phyloP scores from a whole-genome alignment of 2,329 filamentous ascomycete genomes.

The Metarhizium brunneum region DNA sequence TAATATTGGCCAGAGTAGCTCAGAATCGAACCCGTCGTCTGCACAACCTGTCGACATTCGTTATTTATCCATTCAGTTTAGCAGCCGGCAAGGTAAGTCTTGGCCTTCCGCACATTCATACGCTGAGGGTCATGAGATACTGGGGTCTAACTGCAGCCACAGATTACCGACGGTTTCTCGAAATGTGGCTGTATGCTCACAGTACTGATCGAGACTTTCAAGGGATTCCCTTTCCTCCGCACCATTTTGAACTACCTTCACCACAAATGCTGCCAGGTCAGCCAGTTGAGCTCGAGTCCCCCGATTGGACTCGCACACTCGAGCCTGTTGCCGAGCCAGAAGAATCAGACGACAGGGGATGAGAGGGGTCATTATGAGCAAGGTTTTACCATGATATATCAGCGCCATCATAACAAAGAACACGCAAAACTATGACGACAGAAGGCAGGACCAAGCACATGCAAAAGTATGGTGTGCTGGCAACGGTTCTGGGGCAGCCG shows the following conservation, averaged over 20 bases:
- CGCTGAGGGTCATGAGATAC: too few relatives aligned
- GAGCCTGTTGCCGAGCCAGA: slow-evolving; percentile 3
- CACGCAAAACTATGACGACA: neutral
- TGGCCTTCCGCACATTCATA: too few relatives aligned
- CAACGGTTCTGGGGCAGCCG: neutral
- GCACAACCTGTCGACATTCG: slow-evolving; percentile 30
- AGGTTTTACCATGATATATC: neutral
- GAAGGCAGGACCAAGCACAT: neutral
- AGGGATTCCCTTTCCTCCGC: slow-evolving; percentile 34
- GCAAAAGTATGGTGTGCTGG: neutral
- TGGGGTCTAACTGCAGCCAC: slow-evolving; percentile 1
- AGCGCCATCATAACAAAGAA: neutral
- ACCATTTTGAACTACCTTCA: slow-evolving; percentile 37
- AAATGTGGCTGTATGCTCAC: slow-evolving; percentile 36
- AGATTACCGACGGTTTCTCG: slow-evolving; percentile 38
- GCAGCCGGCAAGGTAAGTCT: slow-evolving; percentile 33
- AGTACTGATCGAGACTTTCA: slow-evolving; percentile 36
- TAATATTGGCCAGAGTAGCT: slow-evolving; percentile 9
- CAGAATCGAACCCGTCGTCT: slow-evolving; percentile 14
- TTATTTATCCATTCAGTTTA: slow-evolving; percentile 41
- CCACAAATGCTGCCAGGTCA: slow-evolving; percentile 31
- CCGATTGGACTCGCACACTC: slow-evolving; percentile 4
- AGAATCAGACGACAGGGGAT: slow-evolving; percentile 1
- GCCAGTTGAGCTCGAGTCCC: slow-evolving; percentile 3
- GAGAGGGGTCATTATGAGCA: neutral